These are phyloP conservation scores for Chalciporus piperatus DNA, from an alignment of 768 basidiomycete genomes.

Conservation along the genomic window DNA sequence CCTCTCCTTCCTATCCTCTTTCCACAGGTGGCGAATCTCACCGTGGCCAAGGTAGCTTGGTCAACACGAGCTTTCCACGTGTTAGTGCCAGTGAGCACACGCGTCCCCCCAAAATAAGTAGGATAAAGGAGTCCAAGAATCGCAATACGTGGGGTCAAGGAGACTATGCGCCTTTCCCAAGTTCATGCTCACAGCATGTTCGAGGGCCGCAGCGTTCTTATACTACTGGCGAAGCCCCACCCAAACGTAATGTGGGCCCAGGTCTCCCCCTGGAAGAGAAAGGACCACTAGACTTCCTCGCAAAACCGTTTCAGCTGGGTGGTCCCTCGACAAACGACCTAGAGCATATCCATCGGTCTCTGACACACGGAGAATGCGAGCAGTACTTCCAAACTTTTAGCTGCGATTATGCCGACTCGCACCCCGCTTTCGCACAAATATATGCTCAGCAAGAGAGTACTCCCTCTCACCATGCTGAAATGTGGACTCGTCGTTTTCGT, in stretches of 20 bases:
- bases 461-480: constrained; percentile 32
- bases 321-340: background rate
- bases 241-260: constrained; percentile 7
- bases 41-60: background rate
- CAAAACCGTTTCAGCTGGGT: constrained; percentile 1
- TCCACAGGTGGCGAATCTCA: background rate
- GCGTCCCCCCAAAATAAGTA: background rate
- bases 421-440: constrained; percentile 53
- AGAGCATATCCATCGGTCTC: background rate
- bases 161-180: constrained; percentile 45
- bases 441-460: constrained; percentile 16
- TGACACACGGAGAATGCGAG: constrained; percentile 17
- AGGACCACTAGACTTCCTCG: constrained; percentile 19
- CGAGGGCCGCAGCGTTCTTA: constrained; percentile 53
- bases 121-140: constrained; percentile 1
- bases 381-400: constrained; percentile 11
- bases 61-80: constrained; percentile 9
- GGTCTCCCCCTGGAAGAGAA: constrained; percentile 2
- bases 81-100: background rate
- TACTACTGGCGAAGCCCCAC: constrained; percentile 9
- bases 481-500: constrained; percentile 76
- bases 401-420: constrained; percentile 26
- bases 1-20: constrained; percentile 2
- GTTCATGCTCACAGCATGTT: constrained; percentile 53
- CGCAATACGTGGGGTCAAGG: constrained; percentile 3